Conservation (phyloP, 169 alveolate genomes). For the Plasmodium cynomolgi region DNA sequence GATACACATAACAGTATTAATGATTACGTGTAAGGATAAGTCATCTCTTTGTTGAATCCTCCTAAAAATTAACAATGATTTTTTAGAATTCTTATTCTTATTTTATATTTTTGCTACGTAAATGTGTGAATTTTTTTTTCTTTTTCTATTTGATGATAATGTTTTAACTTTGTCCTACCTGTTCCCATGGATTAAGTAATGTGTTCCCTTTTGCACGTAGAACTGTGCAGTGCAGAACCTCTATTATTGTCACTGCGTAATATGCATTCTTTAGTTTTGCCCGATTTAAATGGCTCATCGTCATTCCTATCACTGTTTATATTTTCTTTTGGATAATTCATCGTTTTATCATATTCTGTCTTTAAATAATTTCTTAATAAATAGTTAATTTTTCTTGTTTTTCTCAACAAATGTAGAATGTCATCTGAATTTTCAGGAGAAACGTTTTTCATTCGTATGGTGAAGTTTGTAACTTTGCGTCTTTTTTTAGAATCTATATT, state of each 20-base stretch:
- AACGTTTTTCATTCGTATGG: slow-evolving; percentile 22
- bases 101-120: background rate
- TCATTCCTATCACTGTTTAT: background rate
- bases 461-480: slow-evolving; percentile 16
- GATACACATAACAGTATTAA: background rate
- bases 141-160: background rate
- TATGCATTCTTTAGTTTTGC: background rate
- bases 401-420: slow-evolving; percentile 26
- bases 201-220: background rate
- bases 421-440: slow-evolving; percentile 34
- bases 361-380: slow-evolving; percentile 31
- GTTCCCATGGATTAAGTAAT: background rate
- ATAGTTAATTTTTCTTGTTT: slow-evolving; percentile 48
- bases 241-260: background rate
- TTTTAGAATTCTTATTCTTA: background rate
- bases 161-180: background rate
- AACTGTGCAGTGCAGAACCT: background rate
- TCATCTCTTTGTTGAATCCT: background rate
- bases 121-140: background rate
- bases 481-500: slow-evolving; percentile 22
- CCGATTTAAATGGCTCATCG: background rate
- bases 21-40: background rate
- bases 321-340: slow-evolving; percentile 15
- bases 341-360: background rate
- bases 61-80: background rate